Base-by-base conservation (phyloP, 2,329 filamentous ascomycete species). In the Pseudonectria buxi region DNA sequence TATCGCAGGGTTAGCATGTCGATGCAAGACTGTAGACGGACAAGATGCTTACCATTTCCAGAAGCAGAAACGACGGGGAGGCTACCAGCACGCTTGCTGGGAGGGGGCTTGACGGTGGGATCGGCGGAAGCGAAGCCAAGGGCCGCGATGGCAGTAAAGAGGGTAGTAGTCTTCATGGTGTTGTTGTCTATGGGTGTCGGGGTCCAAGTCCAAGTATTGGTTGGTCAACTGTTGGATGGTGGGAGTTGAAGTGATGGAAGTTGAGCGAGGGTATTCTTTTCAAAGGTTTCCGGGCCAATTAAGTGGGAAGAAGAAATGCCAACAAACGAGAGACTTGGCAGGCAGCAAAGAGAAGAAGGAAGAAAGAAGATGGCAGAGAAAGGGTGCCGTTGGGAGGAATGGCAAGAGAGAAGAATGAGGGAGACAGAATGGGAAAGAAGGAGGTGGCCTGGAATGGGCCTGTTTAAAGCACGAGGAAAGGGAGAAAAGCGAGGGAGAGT, bases 11-110 rank as follows among this genome's bases (percentile, higher is more conserved):
- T 24, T 41, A 30, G 33, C 35, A 37, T 15, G 14, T 28, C 12
- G 11, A 24, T 10, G 18, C 4, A 14, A n/a, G n/a, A 14, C 9
- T 16, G 12, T 28, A 14, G 25, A 11, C 26, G 9, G 9, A 13
- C 24, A 22, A 35, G 30, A 18, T 16, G 28, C 61, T 48, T 62
- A 77, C 74, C 74, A 62, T 77, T 78, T 47, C 74, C 74, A 14
- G 70, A 74, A 32, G 63, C 70, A 1, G 68, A 69, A 44, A 78
- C 68, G 11, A 64, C 56, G 13, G 74, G 67, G 16, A 75, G 47
- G 32, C 59, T 58, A 43, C 9, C 18, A 22, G 65, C 66, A 35
- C 74, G 68, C 58, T 74, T 74, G 54, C 57, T 60, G 7, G 70
- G 69, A 14, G 67, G 59, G 44, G 71, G 56, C 36, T 63, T 65